Base-by-base conservation (phyloP, 2,329 filamentous ascomycete species). In the Colletotrichum eleusines region DNA sequence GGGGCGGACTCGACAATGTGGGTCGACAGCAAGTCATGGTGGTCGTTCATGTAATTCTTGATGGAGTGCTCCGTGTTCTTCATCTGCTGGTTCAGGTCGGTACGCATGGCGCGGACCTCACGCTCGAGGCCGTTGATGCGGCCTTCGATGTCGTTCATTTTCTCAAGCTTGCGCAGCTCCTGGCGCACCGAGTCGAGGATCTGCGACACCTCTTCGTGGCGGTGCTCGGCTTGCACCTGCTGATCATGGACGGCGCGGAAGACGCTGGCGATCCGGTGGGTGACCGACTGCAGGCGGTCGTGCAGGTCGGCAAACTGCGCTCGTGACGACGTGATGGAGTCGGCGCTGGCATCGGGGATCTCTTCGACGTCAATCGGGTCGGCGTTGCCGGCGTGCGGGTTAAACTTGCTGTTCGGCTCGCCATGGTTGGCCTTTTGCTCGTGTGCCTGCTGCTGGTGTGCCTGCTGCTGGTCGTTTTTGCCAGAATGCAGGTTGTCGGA, bases 241-340 rank as follows among this genome's bases (percentile, higher is more conserved):
- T 88, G 80, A 48, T 84, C 79, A 14, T 86, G 83, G 50, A 91
- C 80, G 66, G 89, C 82, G 51, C 85, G 86, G 80, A 89, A 90
- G 67, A 94, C 84, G 74, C 86, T 87, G 26, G 86, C 85, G 51
- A 94, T 82, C 76, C 92, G 90, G 80, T 94, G 90, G 79, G 89
- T 90, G 69, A 94, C 85, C 75, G 84, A 86, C 80, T 95, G 94
- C 23, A 98, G 84, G 40, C 94, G 92, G 83, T 92, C 92, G 84
- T 97, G 92, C 18, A 98, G 86, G 78, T 98, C 95, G 42, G 87
- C 86, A 78, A 98, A 95, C 80, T 97, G 94, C 16, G 83, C 82
- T 74, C 82, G 82, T 73, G 86, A 86, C 54, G 82, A 84, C 28
- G 82, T 80, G 76, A 87, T 86, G 40, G 78, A 76, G 57, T 86